Conservation (phyloP, 192 early-diverging fungal genomes). For the Ambispora gerdemannii region DNA sequence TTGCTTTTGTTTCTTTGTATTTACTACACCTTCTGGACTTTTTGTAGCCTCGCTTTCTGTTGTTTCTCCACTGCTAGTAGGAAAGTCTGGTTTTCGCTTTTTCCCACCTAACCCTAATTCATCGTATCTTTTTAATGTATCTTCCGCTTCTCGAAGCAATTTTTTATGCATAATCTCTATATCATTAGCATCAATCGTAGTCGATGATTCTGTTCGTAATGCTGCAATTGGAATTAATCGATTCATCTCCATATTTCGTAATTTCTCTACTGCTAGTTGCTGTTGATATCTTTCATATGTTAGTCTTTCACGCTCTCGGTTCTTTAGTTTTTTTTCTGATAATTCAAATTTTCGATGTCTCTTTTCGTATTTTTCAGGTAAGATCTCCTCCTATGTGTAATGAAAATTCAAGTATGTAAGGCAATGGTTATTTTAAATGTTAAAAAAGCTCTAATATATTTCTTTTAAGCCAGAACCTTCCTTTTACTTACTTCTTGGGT, state of each 20-base stretch:
- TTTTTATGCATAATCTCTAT: conserved; percentile 34
- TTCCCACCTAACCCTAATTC: conserved; percentile 44
- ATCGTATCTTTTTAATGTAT: conserved; percentile 44
- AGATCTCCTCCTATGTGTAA: conserved; percentile 31
- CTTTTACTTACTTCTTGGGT: conserved; percentile 20
- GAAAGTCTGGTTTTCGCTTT: conserved; percentile 22
- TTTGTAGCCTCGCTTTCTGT: conserved; percentile 7
- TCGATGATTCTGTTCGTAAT: conserved; percentile 37
- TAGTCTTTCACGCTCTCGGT: conserved; percentile 53
- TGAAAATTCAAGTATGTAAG: background rate
- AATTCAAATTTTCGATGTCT: conserved; percentile 53
- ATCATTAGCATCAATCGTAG: conserved; percentile 16
- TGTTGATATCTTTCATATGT: conserved; percentile 56
- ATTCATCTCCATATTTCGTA: conserved; percentile 49
- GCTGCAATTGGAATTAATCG: conserved; percentile 43
- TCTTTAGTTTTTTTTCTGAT: conserved; percentile 55
- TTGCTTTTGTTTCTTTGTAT: background rate
- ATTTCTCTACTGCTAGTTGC: conserved; percentile 45
- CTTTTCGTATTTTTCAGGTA: conserved; percentile 47
- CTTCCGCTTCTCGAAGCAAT: conserved; percentile 49
- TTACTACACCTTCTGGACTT: background rate
- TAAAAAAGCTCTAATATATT: too few relatives aligned
- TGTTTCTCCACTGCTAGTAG: conserved; percentile 35
- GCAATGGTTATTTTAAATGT: too few relatives aligned
- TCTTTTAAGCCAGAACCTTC: too few relatives aligned